Base-by-base conservation (phyloP, 1,284 basidiomycete genomes). In the Pseudozyma sp. region DNA sequence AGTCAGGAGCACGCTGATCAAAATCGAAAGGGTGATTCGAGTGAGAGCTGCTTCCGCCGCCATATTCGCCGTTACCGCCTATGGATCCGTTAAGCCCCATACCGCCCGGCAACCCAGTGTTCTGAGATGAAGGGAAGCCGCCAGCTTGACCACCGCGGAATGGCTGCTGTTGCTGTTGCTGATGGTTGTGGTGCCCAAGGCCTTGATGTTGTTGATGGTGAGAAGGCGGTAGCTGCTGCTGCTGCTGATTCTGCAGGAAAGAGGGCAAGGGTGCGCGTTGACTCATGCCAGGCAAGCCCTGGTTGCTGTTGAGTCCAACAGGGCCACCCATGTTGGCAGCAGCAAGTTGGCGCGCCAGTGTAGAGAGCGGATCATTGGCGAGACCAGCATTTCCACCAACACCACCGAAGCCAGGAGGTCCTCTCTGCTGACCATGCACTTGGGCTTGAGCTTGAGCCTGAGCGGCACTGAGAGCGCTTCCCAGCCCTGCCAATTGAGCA, bases 401-500 rank as follows among this genome's bases (percentile, higher is more conserved):
- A 19, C 61, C 21, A 9, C 51, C 64, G 21, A 59, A 73, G 5
- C 61, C 64, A 16, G 45, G 52, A 16, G 50, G 43, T 11, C 57
- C 56, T 51, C 58, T 57, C 34, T 60, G 64, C 5, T 58, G 59
- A 11, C 21, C 61, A 35, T 76, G 77, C 0, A 59, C 64, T 40
- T 76, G 77, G 0, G 65, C 67, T 19, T 68, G 66, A 1, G 59
- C 59, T 34, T 67, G 59, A n/a, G 73, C 73, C 18, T 78, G 77
- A 1, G 62, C 77, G 0, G 76, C 72, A 44, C 72, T 80, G n/a
- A 80, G 58, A 12, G 70, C 78, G 9, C 59, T 70, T 21, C 76
- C 74, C 3, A 80, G 52, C 6, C 78, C 73, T 6, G 76, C 78
- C 12, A 80, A 63, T 48, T 80, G 78, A 4, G 70, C 76, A 8